phyloP scores from a whole-genome alignment of 129 eudicot genomes.

The Saussurea involucrata region DNA sequence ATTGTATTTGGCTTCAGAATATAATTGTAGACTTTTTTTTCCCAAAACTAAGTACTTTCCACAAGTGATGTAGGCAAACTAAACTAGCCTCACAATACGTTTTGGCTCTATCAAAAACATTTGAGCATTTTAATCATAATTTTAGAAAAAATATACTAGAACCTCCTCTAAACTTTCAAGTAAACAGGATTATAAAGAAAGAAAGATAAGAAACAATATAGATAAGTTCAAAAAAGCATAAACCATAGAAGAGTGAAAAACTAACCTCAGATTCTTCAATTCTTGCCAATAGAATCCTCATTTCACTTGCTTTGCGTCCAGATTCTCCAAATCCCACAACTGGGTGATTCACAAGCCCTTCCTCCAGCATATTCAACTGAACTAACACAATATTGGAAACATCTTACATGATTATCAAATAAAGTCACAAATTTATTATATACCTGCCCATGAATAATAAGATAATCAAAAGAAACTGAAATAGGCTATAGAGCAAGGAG shows the following conservation, averaged over 20 bases:
- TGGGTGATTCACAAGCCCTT: conserved; percentile 93
- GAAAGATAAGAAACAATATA: conserved; percentile 11
- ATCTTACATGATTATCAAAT: conserved; percentile 27
- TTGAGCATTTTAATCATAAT: not conserved
- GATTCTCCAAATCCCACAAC: conserved; percentile 97
- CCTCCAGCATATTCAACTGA: conserved; percentile 98
- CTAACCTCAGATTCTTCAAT: conserved; percentile 98
- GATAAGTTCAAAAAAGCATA: not conserved
- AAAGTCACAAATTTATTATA: not conserved
- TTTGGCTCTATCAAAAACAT: not conserved
- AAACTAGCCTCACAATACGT: not conserved
- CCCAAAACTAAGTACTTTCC: not conserved
- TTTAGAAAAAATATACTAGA: not conserved
- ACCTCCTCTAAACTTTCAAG: conserved; percentile 3
- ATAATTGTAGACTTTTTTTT: not conserved
- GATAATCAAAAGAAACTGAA: conserved; percentile 2
- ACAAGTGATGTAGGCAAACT: not conserved
- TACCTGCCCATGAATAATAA: not conserved
- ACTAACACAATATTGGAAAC: conserved; percentile 59
- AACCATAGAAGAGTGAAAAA: conserved; percentile 1
- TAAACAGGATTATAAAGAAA: not conserved
- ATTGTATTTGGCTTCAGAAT: not conserved
- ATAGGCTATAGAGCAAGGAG: conserved; percentile 8
- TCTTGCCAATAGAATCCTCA: conserved; percentile 88
- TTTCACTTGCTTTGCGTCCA: conserved; percentile 84